These are phyloP conservation scores for Leccinellum luteum DNA, from an alignment of 768 basidiomycete genomes.

Conservation along the genomic window DNA sequence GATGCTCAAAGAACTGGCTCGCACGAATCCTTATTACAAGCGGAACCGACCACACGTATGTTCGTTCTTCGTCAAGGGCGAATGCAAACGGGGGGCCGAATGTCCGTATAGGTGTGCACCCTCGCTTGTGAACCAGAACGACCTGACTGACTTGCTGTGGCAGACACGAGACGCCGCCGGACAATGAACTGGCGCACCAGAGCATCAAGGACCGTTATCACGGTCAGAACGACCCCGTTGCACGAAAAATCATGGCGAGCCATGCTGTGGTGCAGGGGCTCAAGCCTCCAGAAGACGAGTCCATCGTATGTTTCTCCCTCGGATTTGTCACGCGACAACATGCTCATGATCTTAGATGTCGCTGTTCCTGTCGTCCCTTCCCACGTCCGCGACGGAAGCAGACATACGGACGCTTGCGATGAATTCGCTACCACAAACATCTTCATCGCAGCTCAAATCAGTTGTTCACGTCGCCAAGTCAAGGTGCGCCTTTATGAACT, in stretches of 20 bases:
- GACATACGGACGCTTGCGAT: slow-evolving; percentile 72
- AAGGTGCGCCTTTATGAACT: slow-evolving; percentile 90
- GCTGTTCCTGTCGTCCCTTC: slow-evolving; percentile 78
- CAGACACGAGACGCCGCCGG: slow-evolving; percentile 85
- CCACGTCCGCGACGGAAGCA: slow-evolving; percentile 65
- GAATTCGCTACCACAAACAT: slow-evolving; percentile 60
- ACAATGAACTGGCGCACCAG: slow-evolving; percentile 84
- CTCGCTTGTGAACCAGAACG: background rate
- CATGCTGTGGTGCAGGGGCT: slow-evolving; percentile 82
- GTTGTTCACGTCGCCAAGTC: slow-evolving; percentile 84
- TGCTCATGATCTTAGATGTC: slow-evolving; percentile 56
- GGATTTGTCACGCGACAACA: background rate
- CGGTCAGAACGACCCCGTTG: slow-evolving; percentile 91
- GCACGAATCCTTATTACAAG: slow-evolving; percentile 97
- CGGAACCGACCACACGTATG: slow-evolving; percentile 93
- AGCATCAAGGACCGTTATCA: slow-evolving; percentile 95
- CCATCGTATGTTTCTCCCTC: slow-evolving; percentile 59
- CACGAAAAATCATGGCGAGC: slow-evolving; percentile 79
- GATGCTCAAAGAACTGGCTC: slow-evolving; percentile 92
- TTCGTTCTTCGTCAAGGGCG: slow-evolving; percentile 94
- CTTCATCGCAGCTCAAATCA: slow-evolving; percentile 71
- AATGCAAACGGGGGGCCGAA: slow-evolving; percentile 86
- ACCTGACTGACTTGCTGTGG: slow-evolving; percentile 4
- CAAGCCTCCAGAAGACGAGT: slow-evolving; percentile 83
- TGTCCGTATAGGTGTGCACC: slow-evolving; percentile 78